phyloP scores from a whole-genome alignment of 2,329 filamentous ascomycete species.

The Curvularia verruculosa region DNA sequence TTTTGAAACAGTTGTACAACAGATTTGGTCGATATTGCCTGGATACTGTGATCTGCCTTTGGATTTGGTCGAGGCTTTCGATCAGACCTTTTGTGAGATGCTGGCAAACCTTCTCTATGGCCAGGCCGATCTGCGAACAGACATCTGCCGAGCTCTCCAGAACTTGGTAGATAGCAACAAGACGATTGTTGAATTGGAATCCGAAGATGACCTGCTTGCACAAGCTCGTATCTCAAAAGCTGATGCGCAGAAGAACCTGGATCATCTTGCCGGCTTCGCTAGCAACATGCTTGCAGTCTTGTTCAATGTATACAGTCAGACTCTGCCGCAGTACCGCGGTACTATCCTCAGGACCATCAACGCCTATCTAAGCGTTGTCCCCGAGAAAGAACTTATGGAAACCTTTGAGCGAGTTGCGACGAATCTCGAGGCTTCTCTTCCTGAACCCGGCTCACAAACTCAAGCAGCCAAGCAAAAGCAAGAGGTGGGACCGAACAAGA shows the following conservation, averaged over 20 bases:
- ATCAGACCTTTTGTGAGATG: conserved; percentile 87
- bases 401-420: conserved; percentile 19
- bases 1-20: conserved; percentile 93
- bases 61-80: conserved; percentile 73
- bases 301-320: conserved; percentile 99
- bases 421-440: conserved; percentile 24
- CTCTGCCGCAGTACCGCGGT: conserved; percentile 86
- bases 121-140: conserved; percentile 83
- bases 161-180: conserved; percentile 91
- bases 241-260: conserved; percentile 77
- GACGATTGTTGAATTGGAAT: conserved; percentile 72
- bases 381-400: conserved; percentile 53
- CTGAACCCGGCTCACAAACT: conserved; percentile 62
- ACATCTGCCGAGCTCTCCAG: conserved; percentile 86
- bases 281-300: conserved; percentile 91
- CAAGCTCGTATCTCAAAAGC: conserved; percentile 79
- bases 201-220: conserved; percentile 72
- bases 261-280: conserved; percentile 78
- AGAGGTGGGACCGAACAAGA: conserved; percentile 67
- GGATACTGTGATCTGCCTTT: conserved; percentile 94
- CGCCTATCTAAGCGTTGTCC: conserved; percentile 87
- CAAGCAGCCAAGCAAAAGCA: conserved; percentile 67
- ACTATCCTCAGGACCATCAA: conserved; percentile 95
- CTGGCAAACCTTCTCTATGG: conserved; percentile 91
- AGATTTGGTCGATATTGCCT: conserved; percentile 91